Conservation (phyloP, 1,284 basidiomycete genomes). For the Tetrapyrgos nigripes region DNA sequence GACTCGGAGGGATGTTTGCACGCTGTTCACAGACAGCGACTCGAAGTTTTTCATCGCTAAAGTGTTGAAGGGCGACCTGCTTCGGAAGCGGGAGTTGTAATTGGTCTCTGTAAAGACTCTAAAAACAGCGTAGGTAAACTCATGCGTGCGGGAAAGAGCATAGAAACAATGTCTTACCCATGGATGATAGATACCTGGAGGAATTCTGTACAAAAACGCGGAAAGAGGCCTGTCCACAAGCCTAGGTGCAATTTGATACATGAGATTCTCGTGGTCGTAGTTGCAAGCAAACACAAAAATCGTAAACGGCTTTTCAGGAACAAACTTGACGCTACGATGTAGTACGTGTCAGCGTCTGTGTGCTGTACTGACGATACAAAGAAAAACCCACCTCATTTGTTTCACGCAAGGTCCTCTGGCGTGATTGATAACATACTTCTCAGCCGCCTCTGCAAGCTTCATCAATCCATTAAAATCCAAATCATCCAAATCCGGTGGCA, state of each 20-base stretch:
- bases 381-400: not conserved
- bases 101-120: too few relatives aligned
- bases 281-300: slow-evolving; percentile 29
- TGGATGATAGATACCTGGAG: too few relatives aligned
- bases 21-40: too few relatives aligned
- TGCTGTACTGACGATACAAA: not conserved
- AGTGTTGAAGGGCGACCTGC: too few relatives aligned
- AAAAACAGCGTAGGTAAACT: too few relatives aligned
- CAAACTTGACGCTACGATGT: not conserved
- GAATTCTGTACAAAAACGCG: too few relatives aligned
- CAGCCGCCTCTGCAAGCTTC: not conserved
- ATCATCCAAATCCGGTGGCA: not conserved
- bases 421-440: not conserved
- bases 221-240: slow-evolving; percentile 22
- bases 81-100: too few relatives aligned
- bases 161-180: too few relatives aligned
- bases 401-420: not conserved
- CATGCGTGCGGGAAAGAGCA: too few relatives aligned
- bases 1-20: too few relatives aligned
- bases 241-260: slow-evolving; percentile 25
- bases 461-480: not conserved
- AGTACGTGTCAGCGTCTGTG: not conserved
- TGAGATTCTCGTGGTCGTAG: slow-evolving; percentile 31
- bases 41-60: too few relatives aligned
- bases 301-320: slow-evolving; percentile 2